Evolutionary conservation across 257 asterid genomes (phyloP), one percentile per base, ranked within the genome.

Genomic region (Sherardia arvensis): DNA sequence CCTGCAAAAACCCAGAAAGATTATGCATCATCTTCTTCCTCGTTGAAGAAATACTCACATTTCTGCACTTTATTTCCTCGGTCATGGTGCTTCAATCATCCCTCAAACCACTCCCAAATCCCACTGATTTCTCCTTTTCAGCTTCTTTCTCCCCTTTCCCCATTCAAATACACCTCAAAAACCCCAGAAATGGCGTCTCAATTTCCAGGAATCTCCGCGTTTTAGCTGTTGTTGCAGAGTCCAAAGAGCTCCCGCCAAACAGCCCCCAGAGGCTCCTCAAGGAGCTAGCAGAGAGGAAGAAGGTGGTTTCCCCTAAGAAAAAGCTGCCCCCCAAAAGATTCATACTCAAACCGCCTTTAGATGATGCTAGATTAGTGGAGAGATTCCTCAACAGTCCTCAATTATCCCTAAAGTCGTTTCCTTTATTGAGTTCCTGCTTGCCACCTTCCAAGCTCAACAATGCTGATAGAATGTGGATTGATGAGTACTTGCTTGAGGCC

Each of bases 361-460:
- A 93, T 67, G 99, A 93, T 49, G 76, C 78, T 5, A 77, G 63
- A 74, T 30, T 93, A 45, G 90, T 93, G 0, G 88, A 90, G 59
- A 81, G 99, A 75, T 93, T 93, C 73, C 85, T 93, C 28, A 93
- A 90, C 66, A 93, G 99, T 66, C 99, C 99, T 0, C 97, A 93
- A 25, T 75, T 93, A 40, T 93, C 97, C 0, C 69, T 93, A 5
- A 93, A 93, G 34, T 70, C 88, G 9, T 93, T 93, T 71, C 99
- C 99, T 34, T 66, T 93, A 27, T 53, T 93, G 80, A 93, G 99
- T 66, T 93, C 99, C 66, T 93, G 99, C 66, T 71, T 93, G 66
- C 99, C 99, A 17, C 81, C 87, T 28, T 61, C 82, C 27, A 79
- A 84, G 21, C 79, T 93, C 2, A 93, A 87, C 81, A 87, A 84